These are phyloP conservation scores for Suillus paluster DNA, from an alignment of 768 basidiomycete genomes.

Conservation along the genomic window DNA sequence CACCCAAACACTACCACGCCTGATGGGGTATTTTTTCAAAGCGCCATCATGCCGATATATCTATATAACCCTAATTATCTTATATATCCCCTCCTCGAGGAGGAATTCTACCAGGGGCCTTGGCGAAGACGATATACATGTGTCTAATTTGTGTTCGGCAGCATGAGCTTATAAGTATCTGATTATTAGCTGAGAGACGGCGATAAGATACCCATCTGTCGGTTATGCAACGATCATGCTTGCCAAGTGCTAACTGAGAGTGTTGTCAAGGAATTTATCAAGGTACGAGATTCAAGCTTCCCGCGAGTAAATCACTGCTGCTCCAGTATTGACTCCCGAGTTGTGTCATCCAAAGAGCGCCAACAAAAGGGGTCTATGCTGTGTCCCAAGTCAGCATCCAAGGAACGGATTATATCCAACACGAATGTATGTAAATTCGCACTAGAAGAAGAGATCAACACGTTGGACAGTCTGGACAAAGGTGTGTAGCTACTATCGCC, in stretches of 20 bases:
- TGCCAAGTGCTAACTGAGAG: not conserved
- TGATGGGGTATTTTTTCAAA: no score
- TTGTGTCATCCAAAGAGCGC: not conserved
- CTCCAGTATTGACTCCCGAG: constrained; percentile 58
- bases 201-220: not conserved
- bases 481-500: constrained; percentile 34
- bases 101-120: not conserved
- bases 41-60: no score
- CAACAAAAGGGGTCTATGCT: constrained; percentile 47
- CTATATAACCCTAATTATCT: no score
- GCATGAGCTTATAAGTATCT: not conserved
- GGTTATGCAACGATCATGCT: not conserved
- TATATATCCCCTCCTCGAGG: no score
- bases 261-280: constrained; percentile 17
- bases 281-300: constrained; percentile 65
- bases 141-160: no score
- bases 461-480: constrained; percentile 59
- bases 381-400: constrained; percentile 65
- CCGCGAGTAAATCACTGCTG: constrained; percentile 50
- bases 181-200: not conserved
- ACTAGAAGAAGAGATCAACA: constrained; percentile 52
- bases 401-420: constrained; percentile 60
- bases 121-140: no score
- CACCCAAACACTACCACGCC: no score
- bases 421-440: constrained; percentile 60